These are phyloP conservation scores for Diatrype stigma DNA, from an alignment of 2,329 filamentous ascomycete species.

Conservation along the genomic window DNA sequence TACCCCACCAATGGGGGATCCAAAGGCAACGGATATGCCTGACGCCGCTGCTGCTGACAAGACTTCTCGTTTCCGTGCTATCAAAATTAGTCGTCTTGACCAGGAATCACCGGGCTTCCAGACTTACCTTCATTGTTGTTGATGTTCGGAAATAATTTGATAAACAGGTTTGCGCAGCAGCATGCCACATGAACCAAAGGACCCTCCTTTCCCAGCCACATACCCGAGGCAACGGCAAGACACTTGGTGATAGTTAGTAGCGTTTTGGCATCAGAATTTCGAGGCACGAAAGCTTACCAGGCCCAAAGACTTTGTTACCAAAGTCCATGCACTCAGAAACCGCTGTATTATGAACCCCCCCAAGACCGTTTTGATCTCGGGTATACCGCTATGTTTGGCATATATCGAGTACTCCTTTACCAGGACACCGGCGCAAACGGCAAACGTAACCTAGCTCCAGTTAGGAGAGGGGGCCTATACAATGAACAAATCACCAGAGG, in stretches of 20 bases:
- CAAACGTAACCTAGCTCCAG: slow-evolving; percentile 63
- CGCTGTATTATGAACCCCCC: slow-evolving; percentile 88
- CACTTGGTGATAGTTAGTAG: slow-evolving; percentile 52
- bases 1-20: slow-evolving; percentile 89
- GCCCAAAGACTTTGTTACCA: slow-evolving; percentile 84
- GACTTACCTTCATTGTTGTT: slow-evolving; percentile 76
- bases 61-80: slow-evolving; percentile 87
- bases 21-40: slow-evolving; percentile 91
- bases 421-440: slow-evolving; percentile 69
- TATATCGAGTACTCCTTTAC: slow-evolving; percentile 82
- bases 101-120: neutral
- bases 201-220: slow-evolving; percentile 97
- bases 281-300: slow-evolving; percentile 51
- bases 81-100: slow-evolving; percentile 21
- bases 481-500: neutral
- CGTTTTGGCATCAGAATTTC: neutral
- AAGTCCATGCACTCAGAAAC: slow-evolving; percentile 84
- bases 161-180: slow-evolving; percentile 91
- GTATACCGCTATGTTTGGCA: slow-evolving; percentile 92
- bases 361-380: slow-evolving; percentile 94
- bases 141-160: slow-evolving; percentile 79
- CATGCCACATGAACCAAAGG: slow-evolving; percentile 94
- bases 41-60: slow-evolving; percentile 88
- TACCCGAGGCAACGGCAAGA: slow-evolving; percentile 84
- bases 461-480: slow-evolving; percentile 14